phyloP scores from a whole-genome alignment of 1,139 yeast genomes.

The Pichia sp. region DNA sequence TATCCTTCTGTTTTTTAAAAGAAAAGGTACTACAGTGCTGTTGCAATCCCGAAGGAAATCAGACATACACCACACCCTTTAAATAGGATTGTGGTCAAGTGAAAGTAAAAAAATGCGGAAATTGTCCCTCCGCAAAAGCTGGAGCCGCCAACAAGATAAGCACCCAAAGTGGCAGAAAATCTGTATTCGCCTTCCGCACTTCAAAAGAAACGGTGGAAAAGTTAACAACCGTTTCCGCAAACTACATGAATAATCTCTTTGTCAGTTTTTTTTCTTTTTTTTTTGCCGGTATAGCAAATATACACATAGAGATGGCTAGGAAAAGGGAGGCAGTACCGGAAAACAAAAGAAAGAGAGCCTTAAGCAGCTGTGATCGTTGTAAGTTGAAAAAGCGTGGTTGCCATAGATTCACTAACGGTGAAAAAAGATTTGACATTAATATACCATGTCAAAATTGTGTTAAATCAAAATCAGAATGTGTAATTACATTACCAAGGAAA shows the following conservation, averaged over 20 bases:
- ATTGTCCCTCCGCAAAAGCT: neutral
- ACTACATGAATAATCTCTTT: neutral
- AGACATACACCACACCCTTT: neutral
- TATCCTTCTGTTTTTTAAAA: no score
- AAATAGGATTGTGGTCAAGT: neutral
- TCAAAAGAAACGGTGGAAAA: neutral
- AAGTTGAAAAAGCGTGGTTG: slow-evolving; percentile 35
- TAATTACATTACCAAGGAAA: slow-evolving; percentile 30
- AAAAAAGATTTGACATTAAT: slow-evolving; percentile 20
- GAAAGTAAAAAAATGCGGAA: neutral
- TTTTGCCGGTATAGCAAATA: neutral
- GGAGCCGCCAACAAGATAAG: neutral
- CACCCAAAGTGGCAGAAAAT: neutral
- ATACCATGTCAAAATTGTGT: slow-evolving; percentile 30
- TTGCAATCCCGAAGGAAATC: no score
- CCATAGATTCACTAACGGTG: slow-evolving; percentile 19
- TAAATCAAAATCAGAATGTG: slow-evolving; percentile 27
- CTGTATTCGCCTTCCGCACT: neutral
- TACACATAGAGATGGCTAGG: neutral
- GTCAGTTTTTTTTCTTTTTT: neutral
- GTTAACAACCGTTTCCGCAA: neutral
- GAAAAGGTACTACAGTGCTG: neutral
- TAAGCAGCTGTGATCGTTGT: slow-evolving; percentile 36
- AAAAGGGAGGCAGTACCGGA: slow-evolving; percentile 1
- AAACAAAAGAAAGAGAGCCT: slow-evolving; percentile 23